Evolutionary conservation across 192 early-diverging fungal genomes (phyloP).

Genomic region (Gigaspora rosea): DNA sequence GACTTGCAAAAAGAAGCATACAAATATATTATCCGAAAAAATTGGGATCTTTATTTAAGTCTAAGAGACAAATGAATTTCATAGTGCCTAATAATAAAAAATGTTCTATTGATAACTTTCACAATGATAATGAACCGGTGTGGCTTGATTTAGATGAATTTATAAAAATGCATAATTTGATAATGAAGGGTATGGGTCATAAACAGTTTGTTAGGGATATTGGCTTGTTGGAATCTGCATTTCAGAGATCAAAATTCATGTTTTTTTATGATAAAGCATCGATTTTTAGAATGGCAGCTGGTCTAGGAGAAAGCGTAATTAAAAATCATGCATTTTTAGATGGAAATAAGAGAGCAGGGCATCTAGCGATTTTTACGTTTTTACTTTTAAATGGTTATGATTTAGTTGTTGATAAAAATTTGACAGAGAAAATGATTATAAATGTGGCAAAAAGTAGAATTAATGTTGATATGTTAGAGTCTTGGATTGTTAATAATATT

Average conservation of each 20-base stretch:
- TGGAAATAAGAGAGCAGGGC: too few species aligned
- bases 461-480: too few species aligned
- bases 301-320: too few species aligned
- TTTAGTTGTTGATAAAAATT: too few species aligned
- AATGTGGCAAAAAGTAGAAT: too few species aligned
- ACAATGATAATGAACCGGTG: neutral
- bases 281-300: too few species aligned
- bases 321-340: too few species aligned
- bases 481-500: too few species aligned
- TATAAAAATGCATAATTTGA: neutral
- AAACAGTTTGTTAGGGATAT: neutral
- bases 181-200: constrained; percentile 8
- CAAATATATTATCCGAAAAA: neutral
- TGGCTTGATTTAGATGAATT: neutral
- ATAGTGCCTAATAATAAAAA: neutral
- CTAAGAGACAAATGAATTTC: too few species aligned
- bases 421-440: too few species aligned
- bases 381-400: too few species aligned
- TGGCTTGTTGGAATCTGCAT: constrained; percentile 1
- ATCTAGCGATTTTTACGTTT: neutral
- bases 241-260: neutral
- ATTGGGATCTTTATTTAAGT: neutral
- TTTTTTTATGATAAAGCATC: neutral
- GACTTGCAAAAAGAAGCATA: neutral
- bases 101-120: neutral